phyloP scores from a whole-genome alignment of 345 rosid genomes.

The Salix udensis region DNA sequence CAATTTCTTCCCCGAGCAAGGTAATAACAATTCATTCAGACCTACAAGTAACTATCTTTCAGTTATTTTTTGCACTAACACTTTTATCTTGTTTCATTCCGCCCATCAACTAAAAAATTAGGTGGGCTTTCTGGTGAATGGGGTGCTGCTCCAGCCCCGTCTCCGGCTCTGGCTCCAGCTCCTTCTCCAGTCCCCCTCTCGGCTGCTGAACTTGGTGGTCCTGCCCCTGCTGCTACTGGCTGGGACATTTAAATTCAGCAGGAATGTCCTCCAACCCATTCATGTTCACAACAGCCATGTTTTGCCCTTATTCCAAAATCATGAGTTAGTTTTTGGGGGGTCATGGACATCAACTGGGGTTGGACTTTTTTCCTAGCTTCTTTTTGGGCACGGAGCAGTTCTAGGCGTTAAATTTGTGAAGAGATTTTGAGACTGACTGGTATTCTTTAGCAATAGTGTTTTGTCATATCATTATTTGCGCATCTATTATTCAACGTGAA shows the following conservation, averaged over 20 bases:
- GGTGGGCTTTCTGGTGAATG: constrained; percentile 29
- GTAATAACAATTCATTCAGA: neutral
- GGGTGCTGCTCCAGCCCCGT: constrained; percentile 30
- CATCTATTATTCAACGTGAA: neutral
- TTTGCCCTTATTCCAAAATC: constrained; percentile 1
- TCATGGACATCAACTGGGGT: neutral
- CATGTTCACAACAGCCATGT: neutral
- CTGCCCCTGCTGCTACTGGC: constrained; percentile 12
- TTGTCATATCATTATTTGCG: neutral
- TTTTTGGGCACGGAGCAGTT: constrained; percentile 19
- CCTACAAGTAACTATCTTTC: neutral
- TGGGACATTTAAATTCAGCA: constrained; percentile 40
- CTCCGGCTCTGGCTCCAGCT: neutral
- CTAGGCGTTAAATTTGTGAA: constrained; percentile 5
- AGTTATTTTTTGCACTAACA: constrained; percentile 11
- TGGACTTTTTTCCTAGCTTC: constrained; percentile 1
- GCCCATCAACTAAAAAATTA: neutral
- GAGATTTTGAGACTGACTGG: constrained; percentile 9
- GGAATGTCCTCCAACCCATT: neutral
- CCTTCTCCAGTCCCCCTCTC: constrained; percentile 16
- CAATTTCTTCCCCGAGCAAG: constrained; percentile 39
- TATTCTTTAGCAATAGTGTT: neutral
- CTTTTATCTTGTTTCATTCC: neutral
- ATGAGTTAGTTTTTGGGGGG: constrained; percentile 11
- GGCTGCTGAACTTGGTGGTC: neutral